Percentiles rank a stretch among this genome's conserved stretches.
These are phyloP conservation scores for Coprinopsis marcescibilis DNA, from an alignment of 768 basidiomycete species.

Conservation along the genomic window DNA sequence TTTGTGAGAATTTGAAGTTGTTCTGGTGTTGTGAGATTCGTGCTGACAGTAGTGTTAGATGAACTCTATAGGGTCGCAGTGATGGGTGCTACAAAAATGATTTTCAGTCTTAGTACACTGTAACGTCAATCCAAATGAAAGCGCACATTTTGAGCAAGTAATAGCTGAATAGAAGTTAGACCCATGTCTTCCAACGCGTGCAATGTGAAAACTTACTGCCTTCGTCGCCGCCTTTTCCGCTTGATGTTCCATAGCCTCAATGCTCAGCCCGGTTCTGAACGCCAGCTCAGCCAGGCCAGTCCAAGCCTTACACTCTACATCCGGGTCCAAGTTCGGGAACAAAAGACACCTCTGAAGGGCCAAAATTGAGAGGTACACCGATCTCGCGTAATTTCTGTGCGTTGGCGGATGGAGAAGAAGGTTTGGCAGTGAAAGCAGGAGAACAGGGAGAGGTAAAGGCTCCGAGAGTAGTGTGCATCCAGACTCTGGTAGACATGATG, in stretches of 20 bases:
- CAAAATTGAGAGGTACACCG: conserved; percentile 49
- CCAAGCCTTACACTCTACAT: conserved; percentile 68
- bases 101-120: conserved; percentile 6
- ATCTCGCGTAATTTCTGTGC: conserved; percentile 47
- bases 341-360: conserved; percentile 54
- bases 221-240: conserved; percentile 66
- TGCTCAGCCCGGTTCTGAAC: conserved; percentile 43
- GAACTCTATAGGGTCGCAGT: conserved; percentile 52
- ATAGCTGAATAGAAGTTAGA: conserved; percentile 27
- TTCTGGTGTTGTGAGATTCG: conserved; percentile 46
- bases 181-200: background rate
- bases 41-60: conserved; percentile 57
- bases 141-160: conserved; percentile 56
- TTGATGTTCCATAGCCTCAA: conserved; percentile 52
- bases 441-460: conserved; percentile 30
- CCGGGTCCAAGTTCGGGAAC: conserved; percentile 43
- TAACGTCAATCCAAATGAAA: background rate
- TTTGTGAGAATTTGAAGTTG: conserved; percentile 57
- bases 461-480: no score
- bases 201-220: conserved; percentile 44
- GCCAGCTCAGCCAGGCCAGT: conserved; percentile 66
- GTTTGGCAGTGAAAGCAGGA: conserved; percentile 58
- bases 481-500: no score
- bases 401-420: conserved; percentile 62
- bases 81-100: conserved; percentile 48